Evolutionary conservation across 495 filamentous ascomycete genomes (phyloP).

Genomic region (Xylaria scruposa): DNA sequence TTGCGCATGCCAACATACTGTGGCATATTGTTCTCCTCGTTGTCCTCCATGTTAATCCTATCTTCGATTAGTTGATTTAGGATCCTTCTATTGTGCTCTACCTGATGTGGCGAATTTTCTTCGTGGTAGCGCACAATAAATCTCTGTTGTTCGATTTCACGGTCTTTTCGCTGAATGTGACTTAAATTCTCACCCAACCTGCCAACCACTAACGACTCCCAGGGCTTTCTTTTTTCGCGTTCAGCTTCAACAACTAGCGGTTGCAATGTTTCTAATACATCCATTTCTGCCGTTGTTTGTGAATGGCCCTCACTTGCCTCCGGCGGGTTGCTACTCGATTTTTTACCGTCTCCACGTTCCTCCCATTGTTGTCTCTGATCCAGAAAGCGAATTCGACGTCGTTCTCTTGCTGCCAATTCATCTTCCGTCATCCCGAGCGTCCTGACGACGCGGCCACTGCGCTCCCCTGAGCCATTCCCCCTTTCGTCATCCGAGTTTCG

Average conservation of each 20-base stretch:
- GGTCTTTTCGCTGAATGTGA: slow-evolving; percentile 47
- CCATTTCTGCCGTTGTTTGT: slow-evolving; percentile 18
- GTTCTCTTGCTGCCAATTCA: slow-evolving; percentile 31
- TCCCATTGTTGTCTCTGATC: slow-evolving; percentile 9
- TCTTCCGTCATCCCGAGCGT: slow-evolving; percentile 37
- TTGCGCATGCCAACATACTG: slow-evolving; percentile 34
- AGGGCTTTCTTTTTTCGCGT: slow-evolving; percentile 33
- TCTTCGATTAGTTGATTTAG: slow-evolving; percentile 42
- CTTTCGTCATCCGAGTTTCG: neutral
- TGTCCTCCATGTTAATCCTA: slow-evolving; percentile 45
- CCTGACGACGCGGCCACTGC: slow-evolving; percentile 18
- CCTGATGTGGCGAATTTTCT: slow-evolving; percentile 37
- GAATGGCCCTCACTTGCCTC: neutral
- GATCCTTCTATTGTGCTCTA: slow-evolving; percentile 34
- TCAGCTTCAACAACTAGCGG: neutral
- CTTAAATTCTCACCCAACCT: slow-evolving; percentile 47
- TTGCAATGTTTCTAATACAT: neutral
- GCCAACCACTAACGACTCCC: slow-evolving; percentile 40
- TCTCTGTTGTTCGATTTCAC: slow-evolving; percentile 46
- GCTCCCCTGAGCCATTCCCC: neutral
- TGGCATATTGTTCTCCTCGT: slow-evolving; percentile 49
- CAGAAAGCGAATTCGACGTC: slow-evolving; percentile 30
- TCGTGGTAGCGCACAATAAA: slow-evolving; percentile 42
- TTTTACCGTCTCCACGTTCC: neutral
- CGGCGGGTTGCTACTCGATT: neutral